Conservation (phyloP, 169 alveolate species). For the Plasmodium sp. region DNA sequence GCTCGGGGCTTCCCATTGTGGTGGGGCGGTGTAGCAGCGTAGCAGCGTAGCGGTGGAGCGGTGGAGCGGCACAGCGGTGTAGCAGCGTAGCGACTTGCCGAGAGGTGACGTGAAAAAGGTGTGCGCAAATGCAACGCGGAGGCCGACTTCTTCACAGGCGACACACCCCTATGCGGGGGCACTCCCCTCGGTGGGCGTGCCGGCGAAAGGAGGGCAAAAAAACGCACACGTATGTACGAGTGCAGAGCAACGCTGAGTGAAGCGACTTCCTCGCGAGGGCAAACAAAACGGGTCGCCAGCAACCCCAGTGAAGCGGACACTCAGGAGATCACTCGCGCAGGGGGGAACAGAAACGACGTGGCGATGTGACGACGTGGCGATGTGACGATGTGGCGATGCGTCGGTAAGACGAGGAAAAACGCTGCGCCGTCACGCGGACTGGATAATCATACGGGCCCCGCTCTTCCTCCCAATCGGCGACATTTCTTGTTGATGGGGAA, state of each 20-base stretch:
- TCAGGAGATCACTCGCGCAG: not conserved
- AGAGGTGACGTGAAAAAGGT: too few relatives aligned
- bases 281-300: not conserved
- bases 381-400: not conserved
- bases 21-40: not conserved
- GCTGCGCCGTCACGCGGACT: not conserved
- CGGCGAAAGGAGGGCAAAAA: too few relatives aligned
- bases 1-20: slow-evolving; percentile 43
- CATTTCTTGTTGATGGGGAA: not conserved
- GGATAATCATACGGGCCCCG: not conserved
- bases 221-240: not conserved
- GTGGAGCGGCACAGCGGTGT: too few relatives aligned
- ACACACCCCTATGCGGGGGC: not conserved
- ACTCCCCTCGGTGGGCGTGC: too few relatives aligned
- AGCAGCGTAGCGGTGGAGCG: too few relatives aligned
- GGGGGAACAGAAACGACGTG: not conserved
- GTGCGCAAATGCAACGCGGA: not conserved
- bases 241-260: not conserved
- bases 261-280: not conserved
- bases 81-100: too few relatives aligned
- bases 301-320: not conserved
- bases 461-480: not conserved
- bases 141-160: not conserved
- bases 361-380: not conserved
- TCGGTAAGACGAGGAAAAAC: not conserved